A percentile compares a stretch with the other conserved stretches of the same genome.
Evolutionary conservation across 768 basidiomycete species (phyloP).

Genomic region (Auricularia sp.): DNA sequence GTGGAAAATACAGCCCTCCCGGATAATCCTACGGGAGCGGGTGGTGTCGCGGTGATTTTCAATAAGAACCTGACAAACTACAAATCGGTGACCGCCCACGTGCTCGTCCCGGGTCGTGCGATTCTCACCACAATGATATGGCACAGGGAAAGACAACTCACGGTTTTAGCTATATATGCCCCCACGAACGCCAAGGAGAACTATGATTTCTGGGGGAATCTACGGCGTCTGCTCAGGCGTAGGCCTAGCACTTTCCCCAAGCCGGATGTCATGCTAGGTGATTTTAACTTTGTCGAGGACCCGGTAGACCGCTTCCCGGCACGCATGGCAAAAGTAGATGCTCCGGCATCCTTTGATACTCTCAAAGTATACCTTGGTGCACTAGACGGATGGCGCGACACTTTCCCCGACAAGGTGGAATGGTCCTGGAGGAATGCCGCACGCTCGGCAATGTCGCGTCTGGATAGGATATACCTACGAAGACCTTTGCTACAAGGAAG

Average conservation of each 20-base stretch:
- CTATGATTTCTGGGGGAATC: background rate
- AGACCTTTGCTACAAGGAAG: background rate
- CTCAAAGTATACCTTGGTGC: background rate
- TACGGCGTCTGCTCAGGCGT: background rate
- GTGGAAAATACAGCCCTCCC: background rate
- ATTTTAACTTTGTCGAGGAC: conserved; percentile 15
- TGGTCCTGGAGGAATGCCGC: background rate
- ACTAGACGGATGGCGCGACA: background rate
- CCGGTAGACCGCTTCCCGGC: conserved; percentile 11
- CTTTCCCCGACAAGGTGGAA: background rate
- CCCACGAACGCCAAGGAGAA: background rate
- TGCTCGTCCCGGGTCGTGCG: background rate
- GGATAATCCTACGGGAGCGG: background rate
- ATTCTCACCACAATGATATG: background rate
- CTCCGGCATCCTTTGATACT: background rate
- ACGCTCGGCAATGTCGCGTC: background rate
- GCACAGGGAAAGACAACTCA: background rate
- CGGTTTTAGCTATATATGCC: background rate
- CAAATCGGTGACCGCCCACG: background rate
- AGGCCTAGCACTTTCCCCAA: background rate
- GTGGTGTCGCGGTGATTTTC: background rate
- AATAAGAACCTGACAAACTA: background rate
- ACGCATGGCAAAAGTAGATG: background rate
- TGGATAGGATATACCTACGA: background rate
- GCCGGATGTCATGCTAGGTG: conserved; percentile 12